Evolutionary conservation across 2,329 filamentous ascomycete genomes (phyloP).

Genomic region (Cytospora paraplurivora): DNA sequence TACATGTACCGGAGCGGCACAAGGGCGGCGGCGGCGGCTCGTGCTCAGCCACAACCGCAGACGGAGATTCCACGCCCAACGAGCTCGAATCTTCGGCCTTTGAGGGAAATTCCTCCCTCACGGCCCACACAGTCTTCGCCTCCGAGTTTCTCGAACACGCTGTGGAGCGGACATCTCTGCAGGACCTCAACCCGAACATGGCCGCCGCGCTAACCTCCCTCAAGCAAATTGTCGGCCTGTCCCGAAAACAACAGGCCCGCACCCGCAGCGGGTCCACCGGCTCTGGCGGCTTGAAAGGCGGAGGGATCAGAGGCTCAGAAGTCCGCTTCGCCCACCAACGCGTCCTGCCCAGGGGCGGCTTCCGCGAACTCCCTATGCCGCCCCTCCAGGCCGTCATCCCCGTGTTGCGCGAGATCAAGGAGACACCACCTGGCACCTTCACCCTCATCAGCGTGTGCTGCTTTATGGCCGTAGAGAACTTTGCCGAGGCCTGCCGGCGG

Average conservation of each 20-base stretch:
- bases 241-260: slow-evolving; percentile 19
- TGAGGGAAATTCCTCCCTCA: slow-evolving; percentile 52
- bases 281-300: neutral
- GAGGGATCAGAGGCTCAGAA: slow-evolving; percentile 37
- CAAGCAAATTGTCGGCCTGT: slow-evolving; percentile 53
- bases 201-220: slow-evolving; percentile 54
- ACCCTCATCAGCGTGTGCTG: slow-evolving; percentile 47
- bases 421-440: slow-evolving; percentile 51
- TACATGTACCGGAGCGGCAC: slow-evolving; percentile 2
- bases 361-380: slow-evolving; percentile 57
- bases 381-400: slow-evolving; percentile 53
- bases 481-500: slow-evolving; percentile 51
- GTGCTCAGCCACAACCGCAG: slow-evolving; percentile 10
- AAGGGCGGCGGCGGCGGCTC: neutral
- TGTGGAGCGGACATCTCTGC: slow-evolving; percentile 51
- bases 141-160: slow-evolving; percentile 57
- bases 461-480: slow-evolving; percentile 52
- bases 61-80: slow-evolving; percentile 18
- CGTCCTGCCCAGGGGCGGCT: slow-evolving; percentile 47
- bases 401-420: slow-evolving; percentile 52
- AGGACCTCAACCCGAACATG: slow-evolving; percentile 52
- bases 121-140: slow-evolving; percentile 56
- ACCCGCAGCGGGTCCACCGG: slow-evolving; percentile 3
- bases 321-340: slow-evolving; percentile 50
- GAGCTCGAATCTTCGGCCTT: slow-evolving; percentile 45